These are phyloP conservation scores for Mucor piriformis DNA, from an alignment of 371 early-diverging fungal genomes.

Conservation along the genomic window DNA sequence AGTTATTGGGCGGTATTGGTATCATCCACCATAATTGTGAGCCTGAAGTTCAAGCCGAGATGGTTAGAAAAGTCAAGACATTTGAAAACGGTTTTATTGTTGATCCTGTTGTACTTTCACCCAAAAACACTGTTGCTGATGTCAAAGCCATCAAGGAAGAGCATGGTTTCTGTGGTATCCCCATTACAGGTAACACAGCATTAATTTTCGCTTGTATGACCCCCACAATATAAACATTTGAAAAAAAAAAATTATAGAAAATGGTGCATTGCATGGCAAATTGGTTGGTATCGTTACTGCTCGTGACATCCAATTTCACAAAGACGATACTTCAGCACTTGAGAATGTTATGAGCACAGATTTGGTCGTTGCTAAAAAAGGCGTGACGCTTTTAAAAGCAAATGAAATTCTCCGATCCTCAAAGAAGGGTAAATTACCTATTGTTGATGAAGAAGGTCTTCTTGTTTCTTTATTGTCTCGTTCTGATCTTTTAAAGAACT, in stretches of 20 bases:
- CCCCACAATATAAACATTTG: not conserved
- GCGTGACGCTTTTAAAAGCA: constrained; percentile 88
- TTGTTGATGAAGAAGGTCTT: constrained; percentile 79
- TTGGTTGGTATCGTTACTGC: constrained; percentile 94
- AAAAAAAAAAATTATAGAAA: constrained; percentile 44
- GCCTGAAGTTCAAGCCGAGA: constrained; percentile 90
- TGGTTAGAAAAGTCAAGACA: constrained; percentile 96
- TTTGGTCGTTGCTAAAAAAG: constrained; percentile 81
- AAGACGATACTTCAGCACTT: constrained; percentile 58
- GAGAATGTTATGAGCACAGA: constrained; percentile 90
- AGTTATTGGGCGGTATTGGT: constrained; percentile 91
- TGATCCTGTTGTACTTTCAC: constrained; percentile 87
- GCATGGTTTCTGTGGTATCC: constrained; percentile 94
- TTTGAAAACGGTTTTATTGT: constrained; percentile 98
- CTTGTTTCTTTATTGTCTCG: constrained; percentile 90
- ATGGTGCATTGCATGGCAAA: constrained; percentile 85
- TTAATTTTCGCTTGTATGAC: constrained; percentile 2
- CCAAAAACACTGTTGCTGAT: constrained; percentile 81
- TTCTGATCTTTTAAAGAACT: constrained; percentile 95
- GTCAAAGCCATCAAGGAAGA: constrained; percentile 82
- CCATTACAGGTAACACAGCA: constrained; percentile 77
- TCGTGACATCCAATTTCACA: constrained; percentile 93
- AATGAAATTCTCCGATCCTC: constrained; percentile 84
- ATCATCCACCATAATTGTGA: constrained; percentile 97
- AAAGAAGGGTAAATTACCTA: constrained; percentile 96